Evolutionary conservation across 2,329 filamentous ascomycete species (phyloP), one percentile per base, ranked within the genome.

Genomic region (Rosellinia necatrix): DNA sequence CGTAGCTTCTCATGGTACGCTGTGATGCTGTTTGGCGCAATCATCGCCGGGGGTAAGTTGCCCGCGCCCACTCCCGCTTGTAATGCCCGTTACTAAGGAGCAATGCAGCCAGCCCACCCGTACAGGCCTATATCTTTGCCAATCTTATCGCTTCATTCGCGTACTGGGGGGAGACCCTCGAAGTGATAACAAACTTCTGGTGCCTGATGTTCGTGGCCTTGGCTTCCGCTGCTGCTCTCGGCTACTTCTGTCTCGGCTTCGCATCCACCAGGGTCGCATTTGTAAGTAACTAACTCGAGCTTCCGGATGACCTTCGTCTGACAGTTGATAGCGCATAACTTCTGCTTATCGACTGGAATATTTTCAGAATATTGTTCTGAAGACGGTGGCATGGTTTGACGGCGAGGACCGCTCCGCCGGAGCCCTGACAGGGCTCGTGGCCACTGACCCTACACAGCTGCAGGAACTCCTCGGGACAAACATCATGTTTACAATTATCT

Each of bases 191-290:
- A 27, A 76, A 81, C 49, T 88, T 87, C 68, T 89, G 83, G 83
- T 78, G 83, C 0, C 75, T 85, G 40, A 88, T 89, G 83, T 89
- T 86, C 72, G 77, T 84, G 12, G 71, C 82, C 0, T 71, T 87
- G 13, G 85, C 85, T 2, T 71, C 78, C 2, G 79, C 73, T 10
- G 74, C 80, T 12, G 81, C 80, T 0, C 6, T 81, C 1, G 75
- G 78, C 8, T 88, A 88, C 68, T 83, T 83, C 56, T 66, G 75
- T 9, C 71, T 83, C 5, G 76, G 75, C 1, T 72, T 68, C 49
- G 69, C 74, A 3, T 75, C 82, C 1, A 82, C 77, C 0, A 73
- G 73, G 7, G 71, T 82, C 56, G 75, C 81, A 41, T 72, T 76
- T 27, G 69, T 71, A 51, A 63, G 69, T 67, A 15, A 30, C 7